phyloP scores from a whole-genome alignment of 2,329 filamentous ascomycete genomes.

The Trichoderma hamatum region DNA sequence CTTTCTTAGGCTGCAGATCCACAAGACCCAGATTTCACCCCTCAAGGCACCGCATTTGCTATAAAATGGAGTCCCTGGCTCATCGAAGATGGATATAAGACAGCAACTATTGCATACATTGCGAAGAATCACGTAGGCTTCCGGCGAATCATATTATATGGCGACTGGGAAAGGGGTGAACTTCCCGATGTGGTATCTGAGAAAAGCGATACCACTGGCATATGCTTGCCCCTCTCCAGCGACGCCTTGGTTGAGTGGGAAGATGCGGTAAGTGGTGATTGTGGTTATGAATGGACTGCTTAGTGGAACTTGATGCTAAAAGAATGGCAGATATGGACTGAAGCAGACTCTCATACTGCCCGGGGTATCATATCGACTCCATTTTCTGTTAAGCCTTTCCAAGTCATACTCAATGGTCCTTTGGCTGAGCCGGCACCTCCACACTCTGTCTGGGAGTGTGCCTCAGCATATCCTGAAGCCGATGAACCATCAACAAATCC shows the following conservation, averaged over 20 bases:
- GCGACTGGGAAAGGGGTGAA: constrained; percentile 41
- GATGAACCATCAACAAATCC: constrained; percentile 40
- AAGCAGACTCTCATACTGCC: constrained; percentile 44
- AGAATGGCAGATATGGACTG: constrained; percentile 46
- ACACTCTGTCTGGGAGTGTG: constrained; percentile 51
- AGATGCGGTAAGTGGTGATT: constrained; percentile 45
- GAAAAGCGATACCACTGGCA: constrained; percentile 47
- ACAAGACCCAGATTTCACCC: constrained; percentile 53
- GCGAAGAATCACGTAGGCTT: constrained; percentile 59
- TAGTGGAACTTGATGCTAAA: constrained; percentile 25
- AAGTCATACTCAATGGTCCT: constrained; percentile 47
- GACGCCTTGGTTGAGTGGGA: constrained; percentile 62
- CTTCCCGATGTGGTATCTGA: constrained; percentile 46
- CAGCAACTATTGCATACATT: constrained; percentile 54
- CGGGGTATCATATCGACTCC: constrained; percentile 60
- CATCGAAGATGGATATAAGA: constrained; percentile 38
- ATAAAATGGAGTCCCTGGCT: constrained; percentile 61
- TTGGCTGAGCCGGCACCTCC: constrained; percentile 32
- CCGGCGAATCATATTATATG: constrained; percentile 50
- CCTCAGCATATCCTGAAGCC: constrained; percentile 48
- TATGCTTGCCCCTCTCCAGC: constrained; percentile 54
- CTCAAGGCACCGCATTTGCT: constrained; percentile 53
- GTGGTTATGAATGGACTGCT: neutral
- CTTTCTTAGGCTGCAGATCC: constrained; percentile 35
- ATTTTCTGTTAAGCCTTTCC: constrained; percentile 53